Conservation (phyloP, 345 rosid species). For the Moringa oleifera region DNA sequence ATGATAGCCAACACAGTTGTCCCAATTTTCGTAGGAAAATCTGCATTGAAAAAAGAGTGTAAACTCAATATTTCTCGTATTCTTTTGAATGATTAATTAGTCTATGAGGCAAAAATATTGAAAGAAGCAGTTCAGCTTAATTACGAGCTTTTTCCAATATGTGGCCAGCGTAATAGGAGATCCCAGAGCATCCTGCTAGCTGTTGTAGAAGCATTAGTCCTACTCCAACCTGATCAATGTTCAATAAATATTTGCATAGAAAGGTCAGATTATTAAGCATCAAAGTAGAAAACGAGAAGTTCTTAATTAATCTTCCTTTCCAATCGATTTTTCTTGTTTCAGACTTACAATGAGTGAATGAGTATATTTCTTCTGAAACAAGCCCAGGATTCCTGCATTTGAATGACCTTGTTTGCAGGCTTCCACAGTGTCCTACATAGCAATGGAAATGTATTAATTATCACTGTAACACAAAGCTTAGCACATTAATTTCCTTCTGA, state of each 20-base stretch:
- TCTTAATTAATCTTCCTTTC: background rate
- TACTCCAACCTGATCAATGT: slow-evolving; percentile 24
- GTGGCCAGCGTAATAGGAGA: slow-evolving; percentile 28
- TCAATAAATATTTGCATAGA: too few relatives aligned
- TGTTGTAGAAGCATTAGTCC: slow-evolving; percentile 36
- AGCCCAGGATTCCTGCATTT: slow-evolving; percentile 15
- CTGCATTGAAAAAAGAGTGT: slow-evolving; percentile 3
- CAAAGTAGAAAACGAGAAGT: background rate
- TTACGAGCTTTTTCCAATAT: slow-evolving; percentile 30
- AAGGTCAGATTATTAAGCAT: background rate
- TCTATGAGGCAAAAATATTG: too few relatives aligned
- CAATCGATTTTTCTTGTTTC: too few relatives aligned
- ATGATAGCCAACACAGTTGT: slow-evolving; percentile 27
- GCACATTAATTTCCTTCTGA: too few relatives aligned
- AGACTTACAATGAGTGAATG: slow-evolving; percentile 26
- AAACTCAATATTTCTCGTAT: too few relatives aligned
- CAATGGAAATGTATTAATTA: too few relatives aligned
- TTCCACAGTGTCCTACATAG: slow-evolving; percentile 20
- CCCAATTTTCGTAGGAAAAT: slow-evolving; percentile 32
- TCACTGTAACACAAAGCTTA: too few relatives aligned
- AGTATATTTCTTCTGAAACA: slow-evolving; percentile 31
- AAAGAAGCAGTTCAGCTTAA: too few relatives aligned
- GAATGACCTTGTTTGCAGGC: slow-evolving; percentile 6
- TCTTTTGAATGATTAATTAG: too few relatives aligned
- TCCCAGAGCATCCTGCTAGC: slow-evolving; percentile 24